phyloP scores from a whole-genome alignment of 345 rosid genomes.

The Sapria himalayana region DNA sequence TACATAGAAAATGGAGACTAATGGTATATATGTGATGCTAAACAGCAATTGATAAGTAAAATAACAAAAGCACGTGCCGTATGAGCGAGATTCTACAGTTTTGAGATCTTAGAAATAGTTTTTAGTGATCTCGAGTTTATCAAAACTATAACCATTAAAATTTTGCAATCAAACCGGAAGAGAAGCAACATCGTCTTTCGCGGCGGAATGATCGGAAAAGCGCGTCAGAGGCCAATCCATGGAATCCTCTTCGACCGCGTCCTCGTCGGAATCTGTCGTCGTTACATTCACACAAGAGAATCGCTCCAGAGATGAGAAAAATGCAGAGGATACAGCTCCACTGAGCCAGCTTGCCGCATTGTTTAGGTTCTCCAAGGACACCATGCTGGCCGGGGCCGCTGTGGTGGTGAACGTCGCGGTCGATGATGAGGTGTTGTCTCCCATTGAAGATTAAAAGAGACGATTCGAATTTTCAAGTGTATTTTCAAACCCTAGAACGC shows the following conservation, averaged over 20 bases:
- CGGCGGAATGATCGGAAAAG: slow-evolving; percentile 14
- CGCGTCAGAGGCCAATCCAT: slow-evolving; percentile 31
- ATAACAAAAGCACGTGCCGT: too few species aligned
- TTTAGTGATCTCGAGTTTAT: too few species aligned
- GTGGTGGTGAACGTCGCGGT: not conserved
- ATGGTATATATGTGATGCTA: too few species aligned
- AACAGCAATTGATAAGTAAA: too few species aligned
- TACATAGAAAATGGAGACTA: too few species aligned
- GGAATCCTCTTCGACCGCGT: slow-evolving; percentile 27
- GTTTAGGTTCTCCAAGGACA: slow-evolving; percentile 26
- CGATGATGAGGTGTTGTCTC: slow-evolving; percentile 2
- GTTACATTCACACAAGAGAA: slow-evolving; percentile 67
- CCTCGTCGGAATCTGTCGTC: slow-evolving; percentile 51
- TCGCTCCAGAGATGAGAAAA: slow-evolving; percentile 78
- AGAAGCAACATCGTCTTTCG: slow-evolving; percentile 12
- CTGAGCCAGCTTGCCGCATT: slow-evolving; percentile 51
- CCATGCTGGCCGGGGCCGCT: slow-evolving; percentile 11
- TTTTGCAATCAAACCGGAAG: slow-evolving; percentile 9
- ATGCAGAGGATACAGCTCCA: slow-evolving; percentile 54
- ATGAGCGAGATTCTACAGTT: too few species aligned
- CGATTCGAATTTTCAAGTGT: slow-evolving; percentile 5
- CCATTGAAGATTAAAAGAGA: slow-evolving; percentile 9
- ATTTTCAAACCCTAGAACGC: too few species aligned
- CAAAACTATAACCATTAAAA: too few species aligned
- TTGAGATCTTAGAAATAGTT: too few species aligned